Conservation (phyloP, 306 rosid genomes). For the Glycyrrhiza uralensis region DNA sequence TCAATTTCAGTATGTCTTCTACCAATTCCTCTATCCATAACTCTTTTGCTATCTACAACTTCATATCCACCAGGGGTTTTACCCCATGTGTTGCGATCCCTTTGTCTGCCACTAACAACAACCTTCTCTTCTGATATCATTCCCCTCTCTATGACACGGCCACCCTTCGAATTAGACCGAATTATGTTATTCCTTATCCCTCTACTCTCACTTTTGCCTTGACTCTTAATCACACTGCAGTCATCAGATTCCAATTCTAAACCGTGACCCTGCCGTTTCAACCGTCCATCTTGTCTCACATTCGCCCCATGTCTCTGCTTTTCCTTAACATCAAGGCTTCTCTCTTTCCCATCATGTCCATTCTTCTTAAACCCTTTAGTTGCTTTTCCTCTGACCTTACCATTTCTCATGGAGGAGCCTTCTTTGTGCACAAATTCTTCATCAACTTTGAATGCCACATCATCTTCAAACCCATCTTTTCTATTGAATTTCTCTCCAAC, state of each 20-base stretch:
- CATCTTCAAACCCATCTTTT: constrained; percentile 27
- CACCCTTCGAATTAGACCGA: neutral
- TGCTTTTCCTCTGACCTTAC: constrained; percentile 17
- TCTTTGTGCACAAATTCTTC: constrained; percentile 8
- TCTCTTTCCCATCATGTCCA: constrained; percentile 27
- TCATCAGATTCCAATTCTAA: constrained; percentile 31
- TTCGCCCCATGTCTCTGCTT: constrained; percentile 29
- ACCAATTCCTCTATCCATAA: constrained; percentile 6
- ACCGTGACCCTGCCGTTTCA: constrained; percentile 20
- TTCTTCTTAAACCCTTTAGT: constrained; percentile 27
- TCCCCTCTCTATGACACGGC: neutral
- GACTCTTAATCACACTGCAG: neutral
- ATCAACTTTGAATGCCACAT: constrained; percentile 14
- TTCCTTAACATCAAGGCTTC: constrained; percentile 23
- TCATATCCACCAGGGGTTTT: constrained; percentile 21
- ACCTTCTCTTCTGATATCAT: neutral
- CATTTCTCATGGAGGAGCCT: neutral
- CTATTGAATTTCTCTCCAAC: constrained; percentile 15
- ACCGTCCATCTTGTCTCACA: constrained; percentile 21
- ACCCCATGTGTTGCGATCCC: constrained; percentile 29
- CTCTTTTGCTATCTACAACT: constrained; percentile 25
- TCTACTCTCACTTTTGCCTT: constrained; percentile 21
- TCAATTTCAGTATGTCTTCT: constrained; percentile 32
- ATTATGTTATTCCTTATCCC: constrained; percentile 3
- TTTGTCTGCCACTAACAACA: constrained; percentile 16